Conservation (phyloP, 148 eudicot species). For the Rheum nobile region DNA sequence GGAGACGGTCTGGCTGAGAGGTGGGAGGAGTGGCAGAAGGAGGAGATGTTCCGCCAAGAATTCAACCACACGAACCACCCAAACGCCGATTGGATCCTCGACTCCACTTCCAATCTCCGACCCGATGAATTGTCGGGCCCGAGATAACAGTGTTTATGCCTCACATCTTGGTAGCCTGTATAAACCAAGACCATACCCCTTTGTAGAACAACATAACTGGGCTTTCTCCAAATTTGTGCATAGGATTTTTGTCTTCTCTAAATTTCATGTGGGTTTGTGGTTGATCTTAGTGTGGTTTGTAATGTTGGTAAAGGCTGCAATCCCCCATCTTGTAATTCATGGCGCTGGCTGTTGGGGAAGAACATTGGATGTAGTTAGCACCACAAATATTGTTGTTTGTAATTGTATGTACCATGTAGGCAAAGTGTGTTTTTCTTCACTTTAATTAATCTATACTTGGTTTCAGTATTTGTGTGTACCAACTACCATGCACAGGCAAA, state of each 20-base stretch:
- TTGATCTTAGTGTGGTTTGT: conserved; percentile 1
- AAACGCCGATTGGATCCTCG: conserved; percentile 16
- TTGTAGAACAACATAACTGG: conserved; percentile 9
- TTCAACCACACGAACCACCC: conserved; percentile 14
- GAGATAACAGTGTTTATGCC: conserved; percentile 15
- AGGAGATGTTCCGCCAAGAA: conserved; percentile 24
- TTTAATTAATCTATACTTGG: neutral
- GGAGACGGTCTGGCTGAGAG: conserved; percentile 30
- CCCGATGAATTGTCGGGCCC: conserved; percentile 32
- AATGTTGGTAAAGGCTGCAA: conserved; percentile 4
- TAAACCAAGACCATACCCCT: neutral
- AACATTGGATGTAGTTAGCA: conserved; percentile 4
- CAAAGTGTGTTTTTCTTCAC: neutral
- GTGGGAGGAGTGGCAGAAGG: conserved; percentile 34
- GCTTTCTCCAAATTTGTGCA: conserved; percentile 19
- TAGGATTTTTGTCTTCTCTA: neutral
- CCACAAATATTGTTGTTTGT: neutral
- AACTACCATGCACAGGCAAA: too few relatives aligned
- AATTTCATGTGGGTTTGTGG: neutral
- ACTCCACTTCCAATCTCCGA: conserved; percentile 22
- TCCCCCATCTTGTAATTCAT: conserved; percentile 3
- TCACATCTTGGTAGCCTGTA: neutral
- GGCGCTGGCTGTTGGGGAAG: neutral
- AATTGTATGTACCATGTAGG: conserved; percentile 5
- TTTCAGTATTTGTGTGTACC: neutral